A percentile compares a stretch with the other conserved stretches of the same genome.
These are phyloP conservation scores for Cercophora samala DNA, from an alignment of 495 filamentous ascomycete genomes.

Conservation along the genomic window DNA sequence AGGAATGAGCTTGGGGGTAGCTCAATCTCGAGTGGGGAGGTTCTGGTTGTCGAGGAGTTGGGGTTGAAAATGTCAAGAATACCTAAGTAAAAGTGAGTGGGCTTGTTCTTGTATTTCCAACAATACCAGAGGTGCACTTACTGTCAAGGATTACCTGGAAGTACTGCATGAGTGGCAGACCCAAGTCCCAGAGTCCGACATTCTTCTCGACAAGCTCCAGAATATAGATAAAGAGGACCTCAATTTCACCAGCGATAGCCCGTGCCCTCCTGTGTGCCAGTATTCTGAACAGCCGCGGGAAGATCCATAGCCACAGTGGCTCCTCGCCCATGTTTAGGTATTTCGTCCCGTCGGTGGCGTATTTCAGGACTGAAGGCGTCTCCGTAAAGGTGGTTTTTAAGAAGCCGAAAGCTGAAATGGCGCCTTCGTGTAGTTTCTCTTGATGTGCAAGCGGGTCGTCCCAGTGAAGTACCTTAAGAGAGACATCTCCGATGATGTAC, in stretches of 20 bases:
- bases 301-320: conserved; percentile 77
- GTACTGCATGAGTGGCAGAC: conserved; percentile 41
- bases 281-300: conserved; percentile 59
- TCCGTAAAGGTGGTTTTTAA: conserved; percentile 69
- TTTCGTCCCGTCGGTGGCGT: conserved; percentile 33
- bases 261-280: conserved; percentile 47
- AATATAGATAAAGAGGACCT: conserved; percentile 48
- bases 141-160: conserved; percentile 41
- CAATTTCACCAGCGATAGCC: conserved; percentile 45
- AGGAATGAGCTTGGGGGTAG: conserved; percentile 27
- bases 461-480: conserved; percentile 61
- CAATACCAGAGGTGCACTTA: conserved; percentile 20
- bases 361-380: conserved; percentile 67
- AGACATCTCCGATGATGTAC: conserved; percentile 75
- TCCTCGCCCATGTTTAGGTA: conserved; percentile 51
- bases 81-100: conserved; percentile 13
- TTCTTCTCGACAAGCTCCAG: conserved; percentile 38
- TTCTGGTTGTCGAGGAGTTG: background rate
- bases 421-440: conserved; percentile 56
- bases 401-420: conserved; percentile 60
- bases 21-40: conserved; percentile 16
- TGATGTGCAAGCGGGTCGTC: conserved; percentile 58
- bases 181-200: conserved; percentile 45
- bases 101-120: background rate
- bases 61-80: conserved; percentile 23